Evolutionary conservation across 1,284 basidiomycete genomes (phyloP).

Genomic region (Naganishia albida): DNA sequence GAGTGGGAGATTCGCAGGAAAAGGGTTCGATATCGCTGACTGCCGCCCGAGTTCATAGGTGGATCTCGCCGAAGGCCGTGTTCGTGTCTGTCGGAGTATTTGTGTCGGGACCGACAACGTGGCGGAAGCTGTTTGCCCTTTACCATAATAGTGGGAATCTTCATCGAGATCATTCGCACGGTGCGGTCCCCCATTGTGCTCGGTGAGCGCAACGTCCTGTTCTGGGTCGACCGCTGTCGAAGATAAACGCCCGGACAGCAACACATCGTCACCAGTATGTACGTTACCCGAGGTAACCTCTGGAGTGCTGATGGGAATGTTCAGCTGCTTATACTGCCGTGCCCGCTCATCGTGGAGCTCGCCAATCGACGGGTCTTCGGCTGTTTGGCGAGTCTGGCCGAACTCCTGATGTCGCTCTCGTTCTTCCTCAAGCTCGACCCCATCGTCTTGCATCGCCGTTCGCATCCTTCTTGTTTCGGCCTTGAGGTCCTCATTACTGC

Average conservation of each 20-base stretch:
- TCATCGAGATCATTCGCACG: no score
- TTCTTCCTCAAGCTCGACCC: no score
- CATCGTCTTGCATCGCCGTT: background rate
- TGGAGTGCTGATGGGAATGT: conserved; percentile 17
- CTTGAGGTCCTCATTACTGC: conserved; percentile 13
- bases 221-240: no score
- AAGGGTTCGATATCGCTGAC: conserved; percentile 32
- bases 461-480: background rate
- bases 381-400: background rate
- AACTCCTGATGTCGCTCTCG: background rate
- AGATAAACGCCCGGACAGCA: background rate
- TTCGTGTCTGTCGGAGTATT: background rate
- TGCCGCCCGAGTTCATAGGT: background rate
- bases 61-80: background rate
- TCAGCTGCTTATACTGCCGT: conserved; percentile 18
- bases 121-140: background rate
- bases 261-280: conserved; percentile 13
- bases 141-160: no score
- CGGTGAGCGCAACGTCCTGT: no score
- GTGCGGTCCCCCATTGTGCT: no score
- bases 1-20: conserved; percentile 50
- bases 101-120: no score
- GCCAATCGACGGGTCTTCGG: background rate
- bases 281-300: conserved; percentile 13
- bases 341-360: background rate